These are phyloP conservation scores for Candida pseudofarinosa DNA, from an alignment of 805 yeast species.

Conservation along the genomic window DNA sequence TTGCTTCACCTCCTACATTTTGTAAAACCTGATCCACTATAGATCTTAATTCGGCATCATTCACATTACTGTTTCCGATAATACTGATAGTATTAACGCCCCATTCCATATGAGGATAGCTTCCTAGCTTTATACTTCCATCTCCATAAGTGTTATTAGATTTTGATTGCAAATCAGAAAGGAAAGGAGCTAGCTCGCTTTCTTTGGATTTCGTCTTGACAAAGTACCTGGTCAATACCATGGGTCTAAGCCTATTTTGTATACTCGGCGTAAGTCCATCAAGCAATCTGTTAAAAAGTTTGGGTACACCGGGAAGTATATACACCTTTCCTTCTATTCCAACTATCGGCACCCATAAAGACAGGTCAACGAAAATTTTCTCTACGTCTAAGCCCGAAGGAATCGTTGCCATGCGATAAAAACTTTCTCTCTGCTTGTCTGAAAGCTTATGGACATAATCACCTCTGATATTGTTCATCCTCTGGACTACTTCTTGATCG, in stretches of 20 bases:
- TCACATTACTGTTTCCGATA: conserved; percentile 49
- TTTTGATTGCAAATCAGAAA: conserved; percentile 47
- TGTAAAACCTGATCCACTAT: conserved; percentile 46
- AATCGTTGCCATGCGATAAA: conserved; percentile 73
- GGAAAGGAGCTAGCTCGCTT: conserved; percentile 63
- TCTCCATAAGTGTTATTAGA: conserved; percentile 26
- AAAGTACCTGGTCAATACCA: conserved; percentile 40
- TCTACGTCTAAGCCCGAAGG: conserved; percentile 46
- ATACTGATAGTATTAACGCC: conserved; percentile 69
- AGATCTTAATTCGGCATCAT: conserved; percentile 26
- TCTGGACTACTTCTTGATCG: conserved; percentile 53
- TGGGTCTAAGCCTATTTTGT: conserved; percentile 19
- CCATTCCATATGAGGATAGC: conserved; percentile 75
- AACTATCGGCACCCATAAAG: conserved; percentile 83
- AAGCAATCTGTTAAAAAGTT: conserved; percentile 56
- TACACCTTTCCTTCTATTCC: conserved; percentile 60
- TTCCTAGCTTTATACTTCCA: conserved; percentile 62
- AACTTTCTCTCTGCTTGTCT: conserved; percentile 52
- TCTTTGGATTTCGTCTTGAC: conserved; percentile 63
- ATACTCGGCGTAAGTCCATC: conserved; percentile 36
- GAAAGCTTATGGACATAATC: conserved; percentile 28
- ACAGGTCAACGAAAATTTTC: conserved; percentile 39
- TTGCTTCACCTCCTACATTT: conserved; percentile 48
- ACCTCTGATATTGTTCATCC: conserved; percentile 52
- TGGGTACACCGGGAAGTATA: conserved; percentile 83